Evolutionary conservation across 768 basidiomycete species (phyloP), one percentile per base, ranked within the genome.

Genomic region (Vishniacozyma victoriae): DNA sequence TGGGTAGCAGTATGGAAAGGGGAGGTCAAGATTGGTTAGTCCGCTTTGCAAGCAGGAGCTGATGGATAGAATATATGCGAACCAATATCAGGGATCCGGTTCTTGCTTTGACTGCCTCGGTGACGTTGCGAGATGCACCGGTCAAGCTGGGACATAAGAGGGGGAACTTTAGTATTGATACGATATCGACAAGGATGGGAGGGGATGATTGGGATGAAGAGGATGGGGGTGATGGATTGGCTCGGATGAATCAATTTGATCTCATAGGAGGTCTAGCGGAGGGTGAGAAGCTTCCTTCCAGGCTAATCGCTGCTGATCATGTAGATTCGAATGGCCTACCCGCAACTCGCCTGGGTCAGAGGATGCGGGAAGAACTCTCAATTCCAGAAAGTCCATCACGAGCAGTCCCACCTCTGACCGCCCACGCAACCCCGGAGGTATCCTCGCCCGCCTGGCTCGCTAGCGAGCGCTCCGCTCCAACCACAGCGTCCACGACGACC

Each of bases 101-200:
- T 11, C 78, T 95, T 22, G 89, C 85, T 60, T 72, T 95, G 23
- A 95, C 90, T 0, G 77, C 83, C 3, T 88, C 86, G 2, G 78
- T 82, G n/a, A 95, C 90, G 0, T 74, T 93, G n/a, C 80, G 90
- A 41, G 87, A 92, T 46, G n/a, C n/a, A n/a, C n/a, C n/a, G n/a
- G n/a, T n/a, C n/a, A n/a, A n/a, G n/a, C n/a, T n/a, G n/a, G 29
- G 20, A 31, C 51, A 57, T 33, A 40, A 42, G n/a, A 52, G 44
- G 13, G 36, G 36, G 12, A 45, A 43, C 5, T 31, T 29, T 11
- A 57, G 50, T 26, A 20, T 55, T 3, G 55, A 57, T 35, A 52
- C 52, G 4, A 22, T 41, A 22, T 63, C 61, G 2, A 53, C 49
- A 44, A 54, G 51, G 6, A 43, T 52, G 0, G 53, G 46, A 33